Evolutionary conservation across 495 filamentous ascomycete genomes (phyloP).

Genomic region (Podospora pseudocomata): DNA sequence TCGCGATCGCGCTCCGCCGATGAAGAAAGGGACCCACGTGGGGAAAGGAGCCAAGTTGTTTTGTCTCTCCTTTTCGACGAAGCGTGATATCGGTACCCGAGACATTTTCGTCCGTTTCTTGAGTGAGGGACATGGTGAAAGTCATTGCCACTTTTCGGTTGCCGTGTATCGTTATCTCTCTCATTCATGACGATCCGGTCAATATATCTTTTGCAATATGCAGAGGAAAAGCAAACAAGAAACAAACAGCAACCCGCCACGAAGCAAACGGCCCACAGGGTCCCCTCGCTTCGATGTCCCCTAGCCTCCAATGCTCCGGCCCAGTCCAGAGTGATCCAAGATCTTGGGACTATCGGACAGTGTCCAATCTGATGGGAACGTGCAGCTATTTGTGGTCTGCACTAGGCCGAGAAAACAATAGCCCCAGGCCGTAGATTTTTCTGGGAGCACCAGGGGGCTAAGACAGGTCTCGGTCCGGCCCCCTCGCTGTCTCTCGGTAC

Average conservation of each 20-base stretch:
- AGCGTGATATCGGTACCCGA: conserved; percentile 7
- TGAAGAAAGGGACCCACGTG: conserved; percentile 15
- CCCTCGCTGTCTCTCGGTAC: neutral
- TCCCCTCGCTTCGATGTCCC: neutral
- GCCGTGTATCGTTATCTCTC: neutral
- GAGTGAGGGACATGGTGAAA: neutral
- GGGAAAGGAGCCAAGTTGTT: conserved; percentile 4
- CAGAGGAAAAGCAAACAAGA: neutral
- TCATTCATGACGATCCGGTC: neutral
- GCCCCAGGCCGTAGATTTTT: too few relatives aligned
- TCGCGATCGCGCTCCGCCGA: conserved; percentile 3
- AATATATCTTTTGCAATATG: neutral
- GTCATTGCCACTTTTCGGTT: neutral
- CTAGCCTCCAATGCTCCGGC: neutral
- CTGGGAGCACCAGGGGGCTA: too few relatives aligned
- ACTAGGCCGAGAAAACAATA: neutral
- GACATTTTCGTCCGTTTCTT: conserved; percentile 3
- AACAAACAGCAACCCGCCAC: neutral
- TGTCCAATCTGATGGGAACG: neutral
- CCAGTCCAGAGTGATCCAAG: neutral
- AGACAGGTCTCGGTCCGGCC: neutral
- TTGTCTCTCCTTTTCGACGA: conserved; percentile 1
- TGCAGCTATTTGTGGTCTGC: neutral
- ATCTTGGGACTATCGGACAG: neutral
- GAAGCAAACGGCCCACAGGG: neutral